phyloP scores from a whole-genome alignment of 140 eudicot genomes.

The Senecio squalidus region DNA sequence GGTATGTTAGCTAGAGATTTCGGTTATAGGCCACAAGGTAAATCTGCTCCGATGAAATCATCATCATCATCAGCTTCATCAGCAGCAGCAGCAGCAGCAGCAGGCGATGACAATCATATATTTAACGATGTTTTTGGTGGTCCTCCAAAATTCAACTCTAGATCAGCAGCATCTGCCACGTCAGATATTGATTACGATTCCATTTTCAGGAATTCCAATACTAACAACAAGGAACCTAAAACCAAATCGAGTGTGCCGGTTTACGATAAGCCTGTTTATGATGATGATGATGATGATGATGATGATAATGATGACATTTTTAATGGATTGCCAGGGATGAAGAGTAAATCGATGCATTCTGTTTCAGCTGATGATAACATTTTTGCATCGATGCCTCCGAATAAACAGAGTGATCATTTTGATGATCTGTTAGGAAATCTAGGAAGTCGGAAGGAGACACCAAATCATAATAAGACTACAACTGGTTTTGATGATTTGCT shows the following conservation, averaged over 20 bases:
- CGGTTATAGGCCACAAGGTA: slow-evolving; percentile 71
- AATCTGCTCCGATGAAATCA: slow-evolving; percentile 83
- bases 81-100: slow-evolving; percentile 6
- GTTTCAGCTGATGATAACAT: slow-evolving; percentile 45
- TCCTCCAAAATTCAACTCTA: slow-evolving; percentile 49
- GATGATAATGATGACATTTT: slow-evolving; percentile 29
- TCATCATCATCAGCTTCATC: slow-evolving; percentile 29
- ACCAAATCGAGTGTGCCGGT: slow-evolving; percentile 54
- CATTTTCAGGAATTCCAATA: slow-evolving; percentile 40
- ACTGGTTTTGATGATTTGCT: slow-evolving; percentile 73
- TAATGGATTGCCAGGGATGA: slow-evolving; percentile 65
- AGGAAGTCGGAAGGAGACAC: slow-evolving; percentile 44
- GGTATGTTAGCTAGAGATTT: slow-evolving; percentile 69
- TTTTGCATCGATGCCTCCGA: slow-evolving; percentile 31
- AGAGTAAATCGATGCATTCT: slow-evolving; percentile 37
- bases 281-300: slow-evolving; percentile 53
- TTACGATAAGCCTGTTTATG: slow-evolving; percentile 89
- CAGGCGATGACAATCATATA: slow-evolving; percentile 24
- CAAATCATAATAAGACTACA: slow-evolving; percentile 30
- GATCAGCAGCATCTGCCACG: slow-evolving; percentile 30
- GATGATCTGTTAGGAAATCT: slow-evolving; percentile 75
- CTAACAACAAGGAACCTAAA: slow-evolving; percentile 16
- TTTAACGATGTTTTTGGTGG: slow-evolving; percentile 68
- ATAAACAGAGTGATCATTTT: slow-evolving; percentile 40
- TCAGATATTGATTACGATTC: slow-evolving; percentile 63